Evolutionary conservation across 2,329 filamentous ascomycete genomes (phyloP).

Genomic region (Epichloe sp.): DNA sequence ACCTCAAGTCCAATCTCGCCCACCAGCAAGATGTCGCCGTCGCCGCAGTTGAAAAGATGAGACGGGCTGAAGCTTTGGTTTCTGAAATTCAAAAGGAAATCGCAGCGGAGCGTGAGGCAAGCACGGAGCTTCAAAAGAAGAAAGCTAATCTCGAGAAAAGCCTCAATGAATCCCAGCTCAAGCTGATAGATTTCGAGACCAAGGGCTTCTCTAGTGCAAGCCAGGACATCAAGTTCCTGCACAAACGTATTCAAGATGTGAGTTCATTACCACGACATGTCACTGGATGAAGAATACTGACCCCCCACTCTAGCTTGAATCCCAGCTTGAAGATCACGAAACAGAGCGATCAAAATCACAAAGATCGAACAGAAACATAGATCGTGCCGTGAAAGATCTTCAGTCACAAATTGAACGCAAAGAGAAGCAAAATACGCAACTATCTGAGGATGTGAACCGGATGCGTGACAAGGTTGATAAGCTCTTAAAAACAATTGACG

Average conservation of each 20-base stretch:
- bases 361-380: slow-evolving; percentile 80
- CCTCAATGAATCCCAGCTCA: slow-evolving; percentile 79
- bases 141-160: slow-evolving; percentile 83
- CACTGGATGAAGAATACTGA: slow-evolving; percentile 16
- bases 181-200: slow-evolving; percentile 85
- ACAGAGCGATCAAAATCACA: slow-evolving; percentile 66
- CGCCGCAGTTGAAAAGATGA: slow-evolving; percentile 94
- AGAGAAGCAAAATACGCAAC: slow-evolving; percentile 71
- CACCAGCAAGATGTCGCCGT: slow-evolving; percentile 88
- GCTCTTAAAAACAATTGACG: slow-evolving; percentile 81
- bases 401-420: slow-evolving; percentile 86
- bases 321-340: slow-evolving; percentile 73
- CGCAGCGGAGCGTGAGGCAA: slow-evolving; percentile 68
- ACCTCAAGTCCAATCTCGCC: slow-evolving; percentile 76
- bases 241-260: slow-evolving; percentile 92
- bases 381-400: slow-evolving; percentile 86
- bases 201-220: slow-evolving; percentile 92
- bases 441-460: slow-evolving; percentile 72
- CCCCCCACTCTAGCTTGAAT: slow-evolving; percentile 54
- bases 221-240: slow-evolving; percentile 88
- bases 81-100: slow-evolving; percentile 92
- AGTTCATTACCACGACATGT: slow-evolving; percentile 20
- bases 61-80: slow-evolving; percentile 74
- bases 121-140: slow-evolving; percentile 71
- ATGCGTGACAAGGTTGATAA: slow-evolving; percentile 85